A percentile compares a stretch with the other conserved stretches of the same genome.
phyloP scores from a whole-genome alignment of 768 basidiomycete species.

The Lactarius trivialis region DNA sequence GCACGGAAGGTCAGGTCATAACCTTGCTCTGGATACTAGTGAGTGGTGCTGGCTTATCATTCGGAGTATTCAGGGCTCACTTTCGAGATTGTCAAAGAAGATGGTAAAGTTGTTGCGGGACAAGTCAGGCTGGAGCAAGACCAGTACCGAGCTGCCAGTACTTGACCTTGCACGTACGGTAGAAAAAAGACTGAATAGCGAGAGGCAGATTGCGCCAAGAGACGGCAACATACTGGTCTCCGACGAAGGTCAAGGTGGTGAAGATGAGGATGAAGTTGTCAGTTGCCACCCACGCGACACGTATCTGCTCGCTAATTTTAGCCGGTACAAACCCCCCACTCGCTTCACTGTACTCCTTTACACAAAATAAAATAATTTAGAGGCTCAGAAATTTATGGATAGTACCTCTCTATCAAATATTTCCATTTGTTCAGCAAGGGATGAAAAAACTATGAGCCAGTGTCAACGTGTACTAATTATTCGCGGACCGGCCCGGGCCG shows the following conservation, averaged over 20 bases:
- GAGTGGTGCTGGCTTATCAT: slow-evolving; percentile 4
- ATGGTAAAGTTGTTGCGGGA: slow-evolving; percentile 64
- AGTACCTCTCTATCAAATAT: neutral
- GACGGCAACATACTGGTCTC: slow-evolving; percentile 26
- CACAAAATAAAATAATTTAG: neutral
- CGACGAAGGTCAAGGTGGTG: neutral
- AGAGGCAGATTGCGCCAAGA: slow-evolving; percentile 26
- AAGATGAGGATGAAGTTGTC: neutral
- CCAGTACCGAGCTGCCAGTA: slow-evolving; percentile 74
- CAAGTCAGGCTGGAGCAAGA: slow-evolving; percentile 72
- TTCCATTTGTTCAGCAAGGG: neutral
- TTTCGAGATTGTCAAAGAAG: slow-evolving; percentile 74
- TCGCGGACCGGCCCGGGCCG: neutral
- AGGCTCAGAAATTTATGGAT: neutral
- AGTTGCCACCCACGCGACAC: neutral
- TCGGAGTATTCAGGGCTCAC: slow-evolving; percentile 35
- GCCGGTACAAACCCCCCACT: neutral
- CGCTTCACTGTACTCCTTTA: neutral
- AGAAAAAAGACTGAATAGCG: slow-evolving; percentile 28
- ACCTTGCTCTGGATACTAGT: slow-evolving; percentile 52
- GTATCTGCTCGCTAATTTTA: neutral
- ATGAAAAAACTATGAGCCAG: neutral
- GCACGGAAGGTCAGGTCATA: slow-evolving; percentile 83
- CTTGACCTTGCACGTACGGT: slow-evolving; percentile 56
- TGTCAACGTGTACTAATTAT: neutral